A percentile compares a stretch with the other conserved stretches of the same genome.
Evolutionary conservation across 257 asterid species (phyloP).

Genomic region (Pogostemon cablin): DNA sequence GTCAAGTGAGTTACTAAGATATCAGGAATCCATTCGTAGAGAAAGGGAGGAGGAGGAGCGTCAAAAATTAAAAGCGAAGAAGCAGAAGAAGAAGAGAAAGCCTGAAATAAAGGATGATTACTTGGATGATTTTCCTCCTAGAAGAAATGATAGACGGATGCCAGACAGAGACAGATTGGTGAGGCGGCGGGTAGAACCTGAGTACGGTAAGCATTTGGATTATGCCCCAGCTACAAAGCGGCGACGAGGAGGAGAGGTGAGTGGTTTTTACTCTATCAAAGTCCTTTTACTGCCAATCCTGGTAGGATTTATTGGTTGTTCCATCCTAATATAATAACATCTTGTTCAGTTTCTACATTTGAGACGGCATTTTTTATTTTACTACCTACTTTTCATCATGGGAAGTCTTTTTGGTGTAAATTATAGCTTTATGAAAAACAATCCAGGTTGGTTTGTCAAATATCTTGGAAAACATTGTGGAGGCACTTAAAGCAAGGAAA

Average conservation of each 20-base stretch:
- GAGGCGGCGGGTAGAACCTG: conserved; percentile 60
- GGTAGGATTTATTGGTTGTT: conserved; percentile 18
- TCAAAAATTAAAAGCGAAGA: conserved; percentile 68
- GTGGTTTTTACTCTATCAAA: conserved; percentile 24
- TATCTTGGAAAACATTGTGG: conserved; percentile 73
- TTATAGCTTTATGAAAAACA: conserved; percentile 21
- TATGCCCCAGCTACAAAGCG: conserved; percentile 74
- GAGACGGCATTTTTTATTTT: background rate
- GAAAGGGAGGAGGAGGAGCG: conserved; percentile 96
- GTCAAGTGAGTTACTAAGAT: conserved; percentile 62
- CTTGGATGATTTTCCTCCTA: conserved; percentile 66
- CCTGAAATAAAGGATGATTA: conserved; percentile 64
- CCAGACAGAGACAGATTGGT: conserved; percentile 67
- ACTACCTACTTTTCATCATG: background rate
- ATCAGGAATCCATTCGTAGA: conserved; percentile 70
- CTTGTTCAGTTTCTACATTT: conserved; percentile 16
- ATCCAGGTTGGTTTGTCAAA: conserved; percentile 88
- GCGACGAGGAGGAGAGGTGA: conserved; percentile 95
- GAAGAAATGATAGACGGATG: conserved; percentile 73
- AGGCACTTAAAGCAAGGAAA: conserved; percentile 57
- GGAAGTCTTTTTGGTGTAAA: conserved; percentile 4
- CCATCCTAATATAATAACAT: background rate
- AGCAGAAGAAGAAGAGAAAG: conserved; percentile 67
- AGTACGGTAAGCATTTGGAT: conserved; percentile 54
- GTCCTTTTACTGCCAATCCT: background rate